Base-by-base conservation (phyloP, 306 rosid species). In the Vicia villosa region DNA sequence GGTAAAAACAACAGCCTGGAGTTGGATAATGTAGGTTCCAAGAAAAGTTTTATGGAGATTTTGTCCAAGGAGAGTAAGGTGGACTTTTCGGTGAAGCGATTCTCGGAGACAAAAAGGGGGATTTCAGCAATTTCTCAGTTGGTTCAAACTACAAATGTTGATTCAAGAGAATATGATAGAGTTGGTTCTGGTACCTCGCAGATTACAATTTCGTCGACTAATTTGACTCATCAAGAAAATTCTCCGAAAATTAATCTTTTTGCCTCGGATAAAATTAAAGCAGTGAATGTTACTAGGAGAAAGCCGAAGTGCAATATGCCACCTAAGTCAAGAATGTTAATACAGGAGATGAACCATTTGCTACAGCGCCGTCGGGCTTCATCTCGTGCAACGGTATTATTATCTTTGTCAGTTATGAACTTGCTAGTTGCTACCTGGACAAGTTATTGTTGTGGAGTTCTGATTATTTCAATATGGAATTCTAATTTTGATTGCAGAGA, bases 281-380 rank as follows among this genome's bases (percentile, higher is more conserved):
- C 70, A 38, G 56, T 12, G 9, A 81, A 40, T 30, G 62, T 15
- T 66, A 77, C 79, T 42, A 55, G 24, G 61, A 66, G 28, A 70
- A 91, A 89, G 79, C 80, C 82, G 95, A 91, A 74, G 81, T 81
- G 89, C 55, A 58, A 84, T 32, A 66, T 89, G 84, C 99, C 99
- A 0, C 92, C 96, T 24, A 94, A 88, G 83, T 80, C 89, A 15
- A 77, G 87, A 74, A 91, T 88, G 62, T 81, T 86, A 56, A 75
- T 88, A 59, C 68, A 81, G 66, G 95, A 94, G 84, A 94, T 91
- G 97, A 86, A 85, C 74, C 77, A 5, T 2, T 80, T 83, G 51
- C 79, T 94, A 64, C 57, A 60, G 49, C 84, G 85, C 77, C 87
- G 82, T 46, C 91, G 87, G 12, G 70, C 77, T 22, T 83, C 86